Evolutionary conservation across 352 stramenopile species (phyloP), one percentile per base, ranked within the genome.

Genomic region (Globisporangium lucens): DNA sequence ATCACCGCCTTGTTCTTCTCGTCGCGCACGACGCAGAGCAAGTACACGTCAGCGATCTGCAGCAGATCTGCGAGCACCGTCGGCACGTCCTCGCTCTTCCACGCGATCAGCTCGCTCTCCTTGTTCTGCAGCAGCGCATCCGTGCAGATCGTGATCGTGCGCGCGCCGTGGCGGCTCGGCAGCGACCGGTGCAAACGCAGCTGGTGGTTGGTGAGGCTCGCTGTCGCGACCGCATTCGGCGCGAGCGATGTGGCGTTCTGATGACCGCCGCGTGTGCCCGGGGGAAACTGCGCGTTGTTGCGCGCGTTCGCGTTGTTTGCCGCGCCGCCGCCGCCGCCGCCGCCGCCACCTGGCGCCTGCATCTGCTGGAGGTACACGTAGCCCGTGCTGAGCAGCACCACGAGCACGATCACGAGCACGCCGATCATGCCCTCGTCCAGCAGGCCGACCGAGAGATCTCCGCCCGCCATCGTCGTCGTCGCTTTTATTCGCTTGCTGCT

Each of bases 301-400:
- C 49, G 53, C 30, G 38, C 29, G 36, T n/a, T 59, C 12, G 27
- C 66, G 51, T 35, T 62, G 58, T 24, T 38, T 12, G 47, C 60
- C 1, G 27, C 27, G 15, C 36, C 55, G 36, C 65, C 46, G 52
- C 56, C 70, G 49, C 24, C 27, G 15, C 36, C 55, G 36, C 65
- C 46, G 52, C 56, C 70, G 49, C 24, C 24, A 24, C 24, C 24
- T 24, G 63, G 17, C 43, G 75, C 61, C n/a, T 79, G 80, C 65
- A 85, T 69, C 69, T 89, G 83, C 72, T 91, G 83, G 17, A 89
- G 51, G 61, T 89, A 89, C 13, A 93, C 78, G 72, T 93, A 93
- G 55, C 85, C 86, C 0, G 85, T 90, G 67, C 81, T 88, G 38
- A 90, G 69, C 69, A 90, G 75, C 41, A 93, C 74, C 10, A 90